Base-by-base conservation (phyloP, 352 stramenopile species). In the Pythium grandisporangium region DNA sequence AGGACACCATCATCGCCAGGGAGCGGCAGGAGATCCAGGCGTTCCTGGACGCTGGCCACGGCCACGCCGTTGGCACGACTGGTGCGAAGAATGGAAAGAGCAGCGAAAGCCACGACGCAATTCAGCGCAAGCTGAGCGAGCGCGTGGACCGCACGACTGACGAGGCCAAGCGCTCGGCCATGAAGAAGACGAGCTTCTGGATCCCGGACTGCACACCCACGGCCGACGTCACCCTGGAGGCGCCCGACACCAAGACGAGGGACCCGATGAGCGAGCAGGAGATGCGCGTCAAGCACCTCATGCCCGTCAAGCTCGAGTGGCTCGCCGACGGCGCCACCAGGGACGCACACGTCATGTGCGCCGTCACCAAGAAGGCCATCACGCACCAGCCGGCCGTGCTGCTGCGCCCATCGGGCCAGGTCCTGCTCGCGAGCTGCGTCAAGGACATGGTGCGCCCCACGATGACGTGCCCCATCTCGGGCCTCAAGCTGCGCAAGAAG, bases 271-370 rank as follows among this genome's bases (percentile, higher is more conserved):
- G 73, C 61, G 55, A 77, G 14, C 71, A 87, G 12, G 58, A 74
- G 39, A 73, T 93, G 59, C 90, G 89, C 55, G 68, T 91, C 49
- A 93, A 93, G 48, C 75, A 93, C 45, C 52, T 93, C 22, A 87
- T 93, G 77, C 80, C 80, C 0, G 62, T 89, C 43, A 87, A 93
- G 53, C 81, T 91, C 33, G 73, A 87, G 27, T 89, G 80, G 71
- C 58, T 70, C 10, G 41, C 52, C 1, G 44, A 44, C 21, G 54
- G 62, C 23, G 37, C 14, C 23, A 53, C 44, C 6, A 61, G 63
- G 21, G 54, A 70, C 22, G 26, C 40, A 30, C 55, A 75, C 36
- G 70, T 87, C 40, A 52, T 84, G 29, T 91, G 78, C 52, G 75
- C 72, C 0, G 66, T 93, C 25, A 88, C 66, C 29, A 89, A 91